Evolutionary conservation across 306 rosid species (phyloP).

Genomic region (Senna tora): DNA sequence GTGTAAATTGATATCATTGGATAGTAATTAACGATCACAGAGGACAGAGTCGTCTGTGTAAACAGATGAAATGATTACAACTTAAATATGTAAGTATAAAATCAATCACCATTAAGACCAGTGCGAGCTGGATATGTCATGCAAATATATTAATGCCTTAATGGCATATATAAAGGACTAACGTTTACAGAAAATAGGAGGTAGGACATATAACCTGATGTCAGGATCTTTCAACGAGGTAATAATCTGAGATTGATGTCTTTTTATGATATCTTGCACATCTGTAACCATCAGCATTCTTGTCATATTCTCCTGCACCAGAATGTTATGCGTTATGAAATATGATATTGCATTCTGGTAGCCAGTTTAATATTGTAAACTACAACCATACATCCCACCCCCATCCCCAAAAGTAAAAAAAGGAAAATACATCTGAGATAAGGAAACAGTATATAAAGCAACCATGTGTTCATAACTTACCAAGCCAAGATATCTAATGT

Average conservation of each 20-base stretch:
- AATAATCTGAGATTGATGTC: constrained; percentile 98
- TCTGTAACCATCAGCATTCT: constrained; percentile 99
- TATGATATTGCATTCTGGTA: constrained; percentile 26
- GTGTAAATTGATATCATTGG: not conserved
- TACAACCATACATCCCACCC: constrained; percentile 12
- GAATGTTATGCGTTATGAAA: constrained; percentile 39
- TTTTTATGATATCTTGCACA: constrained; percentile 97
- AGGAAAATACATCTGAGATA: not conserved
- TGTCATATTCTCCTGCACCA: constrained; percentile 94
- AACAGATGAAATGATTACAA: constrained; percentile 10
- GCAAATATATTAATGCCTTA: constrained; percentile 28
- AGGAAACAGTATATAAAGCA: constrained; percentile 13
- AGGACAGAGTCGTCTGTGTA: not conserved
- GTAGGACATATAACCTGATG: constrained; percentile 69
- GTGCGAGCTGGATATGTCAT: not conserved
- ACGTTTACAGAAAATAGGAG: constrained; percentile 39
- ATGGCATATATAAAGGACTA: constrained; percentile 13
- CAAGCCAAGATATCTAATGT: constrained; percentile 97
- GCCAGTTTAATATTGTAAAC: constrained; percentile 33
- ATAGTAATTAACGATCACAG: not conserved
- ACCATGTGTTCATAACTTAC: constrained; percentile 52
- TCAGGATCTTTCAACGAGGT: constrained; percentile 99
- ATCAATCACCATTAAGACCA: constrained; percentile 10
- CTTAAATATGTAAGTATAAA: not conserved
- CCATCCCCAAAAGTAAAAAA: constrained; percentile 2